Base-by-base conservation (phyloP, 768 basidiomycete genomes). In the Boletus pseudopeckii region DNA sequence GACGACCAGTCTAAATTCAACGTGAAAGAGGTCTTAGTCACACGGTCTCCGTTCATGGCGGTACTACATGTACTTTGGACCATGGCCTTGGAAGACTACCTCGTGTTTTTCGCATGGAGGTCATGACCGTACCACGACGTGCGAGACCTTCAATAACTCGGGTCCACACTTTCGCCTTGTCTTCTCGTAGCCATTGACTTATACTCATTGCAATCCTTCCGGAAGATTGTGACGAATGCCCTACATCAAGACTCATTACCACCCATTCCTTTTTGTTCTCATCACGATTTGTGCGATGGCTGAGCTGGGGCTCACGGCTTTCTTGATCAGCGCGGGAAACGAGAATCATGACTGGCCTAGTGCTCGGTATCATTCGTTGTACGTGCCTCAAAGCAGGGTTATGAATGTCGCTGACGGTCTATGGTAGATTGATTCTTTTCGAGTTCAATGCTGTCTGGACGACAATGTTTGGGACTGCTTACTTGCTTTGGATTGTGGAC, bases 361-460 rank as follows among this genome's bases (percentile, higher is more conserved):
- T 64, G 65, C 75, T 40, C 75, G 77, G 50, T 90, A 88, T 68
- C 86, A 85, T 67, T 76, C 81, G 7, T 64, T 89, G 83, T 86
- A 60, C 64, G 82, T 76, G 15, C 39, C 45, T 55, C 32, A 3
- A 34, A 48, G 15, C 24, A 30, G 36, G 39, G 45, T 20, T 34
- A n/a, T 40, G 6, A 28, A 34, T 14, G 18, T 48, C 47, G 42
- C 53, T 64, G 42, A 60, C 15, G n/a, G 30, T 39, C 42, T 32
- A 24, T 32, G 6, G 15, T 49, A 84, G 82, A 38, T 61, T 86
- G 50, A 80, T 85, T 45, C 69, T 84, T 45, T 77, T 83, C 54
- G 72, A 82, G 54, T 85, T 88, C 68, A 81, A 82, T 59, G 76
- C 86, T 20, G 77, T 80, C 37, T 91, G 90, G 89, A 90, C 89